Evolutionary conservation across 1,139 yeast genomes (phyloP), one percentile per base, ranked within the genome.

Genomic region (Pneumocystis carinii): DNA sequence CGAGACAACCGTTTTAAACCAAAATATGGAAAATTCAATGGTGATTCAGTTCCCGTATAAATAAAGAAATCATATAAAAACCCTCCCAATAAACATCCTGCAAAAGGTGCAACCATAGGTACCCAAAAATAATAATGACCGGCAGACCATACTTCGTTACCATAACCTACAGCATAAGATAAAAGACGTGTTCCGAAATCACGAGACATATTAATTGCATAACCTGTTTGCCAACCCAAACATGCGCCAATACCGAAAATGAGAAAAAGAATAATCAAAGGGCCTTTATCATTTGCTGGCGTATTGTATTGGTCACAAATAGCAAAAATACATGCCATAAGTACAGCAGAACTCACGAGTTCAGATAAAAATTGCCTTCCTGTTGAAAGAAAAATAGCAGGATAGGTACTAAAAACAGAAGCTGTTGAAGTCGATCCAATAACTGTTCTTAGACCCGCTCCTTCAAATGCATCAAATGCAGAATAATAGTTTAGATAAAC

Each of bases 161-260:
- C 76, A 67, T 78, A 79, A 39, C 83, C 83, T 59, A 78, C 73
- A 60, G 77, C 71, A 60, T 72, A 73, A 39, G 80, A 71, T 39
- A 81, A 81, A 60, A 79, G 69, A 68, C 83, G 73, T 65, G 83
- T 83, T 56, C 80, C 81, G 63, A 79, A 74, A 71, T 80, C 83
- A 73, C 83, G 78, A 32, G 83, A 83, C 66, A 77, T 72, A 71
- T 79, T 79, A 67, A 80, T 72, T 60, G 82, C 82, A 68, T 79
- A 78, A 48, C 82, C 82, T 32, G 83, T 80, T 70, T 78, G 80
- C 71, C 75, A 78, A 61, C 81, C 80, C 64, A 77, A 73, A 24
- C 78, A 70, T 19, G 79, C 75, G 69, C 80, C 81, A 61, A 79
- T 70, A 60, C 76, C 75, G 64, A 72, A 76, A 64, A 79, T 77